A percentile compares a stretch with the other conserved stretches of the same genome.
These are phyloP conservation scores for Solanum aculeatissimum DNA, from an alignment of 305 asterid species.

Conservation along the genomic window DNA sequence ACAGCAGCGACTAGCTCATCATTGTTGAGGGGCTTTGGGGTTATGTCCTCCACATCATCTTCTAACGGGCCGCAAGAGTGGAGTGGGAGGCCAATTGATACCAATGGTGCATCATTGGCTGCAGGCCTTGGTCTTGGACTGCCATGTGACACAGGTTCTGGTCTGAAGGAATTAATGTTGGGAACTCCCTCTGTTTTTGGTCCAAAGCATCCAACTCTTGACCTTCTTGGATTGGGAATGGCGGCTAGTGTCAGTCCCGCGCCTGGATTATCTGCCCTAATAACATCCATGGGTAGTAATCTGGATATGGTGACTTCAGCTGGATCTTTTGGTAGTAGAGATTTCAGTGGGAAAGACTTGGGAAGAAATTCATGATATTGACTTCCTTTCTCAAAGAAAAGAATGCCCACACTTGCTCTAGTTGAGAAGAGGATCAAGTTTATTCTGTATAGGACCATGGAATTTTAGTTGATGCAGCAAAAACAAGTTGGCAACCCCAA, in stretches of 20 bases:
- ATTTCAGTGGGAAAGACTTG: slow-evolving; percentile 40
- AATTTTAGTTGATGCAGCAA: not conserved
- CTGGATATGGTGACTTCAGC: slow-evolving; percentile 31
- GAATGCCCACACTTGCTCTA: not conserved
- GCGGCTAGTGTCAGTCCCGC: slow-evolving; percentile 66
- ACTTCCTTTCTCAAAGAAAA: not conserved
- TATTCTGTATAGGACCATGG: not conserved
- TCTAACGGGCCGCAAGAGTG: slow-evolving; percentile 32
- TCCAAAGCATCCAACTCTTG: slow-evolving; percentile 83
- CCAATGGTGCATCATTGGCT: slow-evolving; percentile 33
- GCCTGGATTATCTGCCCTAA: slow-evolving; percentile 51
- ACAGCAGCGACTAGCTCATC: slow-evolving; percentile 58
- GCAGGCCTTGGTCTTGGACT: slow-evolving; percentile 72
- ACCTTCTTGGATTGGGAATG: slow-evolving; percentile 93
- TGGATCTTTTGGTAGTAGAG: slow-evolving; percentile 34
- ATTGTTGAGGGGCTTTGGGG: slow-evolving; percentile 58
- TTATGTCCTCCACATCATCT: slow-evolving; percentile 45
- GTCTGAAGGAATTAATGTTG: slow-evolving; percentile 76
- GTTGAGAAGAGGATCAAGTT: not conserved
- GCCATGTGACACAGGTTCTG: slow-evolving; percentile 56
- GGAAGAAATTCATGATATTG: slow-evolving; percentile 4
- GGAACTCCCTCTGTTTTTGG: slow-evolving; percentile 73
- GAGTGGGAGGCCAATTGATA: slow-evolving; percentile 32
- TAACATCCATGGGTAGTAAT: slow-evolving; percentile 60
- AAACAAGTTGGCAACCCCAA: not conserved